Evolutionary conservation across 1,284 basidiomycete species (phyloP).

Genomic region (Ustilago esculenta): DNA sequence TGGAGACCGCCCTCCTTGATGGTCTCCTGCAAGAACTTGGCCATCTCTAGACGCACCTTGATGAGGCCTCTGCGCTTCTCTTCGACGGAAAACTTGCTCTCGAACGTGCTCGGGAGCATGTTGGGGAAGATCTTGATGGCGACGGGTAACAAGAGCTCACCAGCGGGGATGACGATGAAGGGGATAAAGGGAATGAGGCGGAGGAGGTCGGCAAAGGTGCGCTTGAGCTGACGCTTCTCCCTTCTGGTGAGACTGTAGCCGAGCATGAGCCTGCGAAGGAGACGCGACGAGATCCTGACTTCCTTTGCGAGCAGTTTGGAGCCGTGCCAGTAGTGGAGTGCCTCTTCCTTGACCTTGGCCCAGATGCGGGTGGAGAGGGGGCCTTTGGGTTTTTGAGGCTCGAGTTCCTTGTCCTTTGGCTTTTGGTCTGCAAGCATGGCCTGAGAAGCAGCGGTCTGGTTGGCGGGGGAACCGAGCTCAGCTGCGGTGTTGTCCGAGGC

Average conservation of each 20-base stretch:
- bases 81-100: conserved; percentile 86
- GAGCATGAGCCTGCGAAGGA: conserved; percentile 91
- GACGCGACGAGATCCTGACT: conserved; percentile 85
- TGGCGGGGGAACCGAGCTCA: conserved; percentile 48
- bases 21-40: conserved; percentile 98
- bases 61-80: conserved; percentile 96
- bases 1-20: conserved; percentile 91
- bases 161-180: conserved; percentile 95
- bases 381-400: conserved; percentile 34
- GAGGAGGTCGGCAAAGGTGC: conserved; percentile 91
- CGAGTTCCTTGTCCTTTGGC: conserved; percentile 43
- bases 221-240: conserved; percentile 90
- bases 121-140: conserved; percentile 97
- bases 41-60: conserved; percentile 95
- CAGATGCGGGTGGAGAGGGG: conserved; percentile 70
- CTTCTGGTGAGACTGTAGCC: conserved; percentile 90
- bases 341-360: conserved; percentile 95
- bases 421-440: conserved; percentile 48
- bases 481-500: conserved; percentile 41
- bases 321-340: conserved; percentile 95
- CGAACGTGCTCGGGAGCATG: conserved; percentile 98
- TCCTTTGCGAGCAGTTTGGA: conserved; percentile 93
- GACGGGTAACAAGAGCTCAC: conserved; percentile 96
- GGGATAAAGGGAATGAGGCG: conserved; percentile 93
- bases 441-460: conserved; percentile 51